Evolutionary conservation across 1,139 yeast genomes (phyloP).

Genomic region (Suhomyces wounanorum): DNA sequence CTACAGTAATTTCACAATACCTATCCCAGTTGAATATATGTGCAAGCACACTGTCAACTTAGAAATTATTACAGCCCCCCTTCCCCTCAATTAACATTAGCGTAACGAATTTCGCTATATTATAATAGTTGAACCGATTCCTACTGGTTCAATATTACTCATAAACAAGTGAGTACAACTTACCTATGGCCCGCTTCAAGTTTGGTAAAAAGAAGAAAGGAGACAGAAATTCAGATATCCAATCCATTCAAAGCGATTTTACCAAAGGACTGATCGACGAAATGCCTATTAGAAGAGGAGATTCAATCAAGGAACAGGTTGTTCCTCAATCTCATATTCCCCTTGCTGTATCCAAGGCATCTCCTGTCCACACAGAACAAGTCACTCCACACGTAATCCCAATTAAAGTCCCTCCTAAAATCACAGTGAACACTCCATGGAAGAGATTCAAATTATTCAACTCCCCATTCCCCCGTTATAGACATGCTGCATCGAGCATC

Average conservation of each 20-base stretch:
- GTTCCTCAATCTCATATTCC: background rate
- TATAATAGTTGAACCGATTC: constrained; percentile 1
- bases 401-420: constrained; percentile 4
- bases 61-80: background rate
- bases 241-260: constrained; percentile 16
- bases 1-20: background rate
- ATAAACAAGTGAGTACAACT: background rate
- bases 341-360: background rate
- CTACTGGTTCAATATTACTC: background rate
- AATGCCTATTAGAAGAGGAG: constrained; percentile 13
- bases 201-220: constrained; percentile 30
- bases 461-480: constrained; percentile 91
- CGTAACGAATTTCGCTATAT: background rate
- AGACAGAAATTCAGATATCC: constrained; percentile 11
- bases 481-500: constrained; percentile 82
- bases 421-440: constrained; percentile 62
- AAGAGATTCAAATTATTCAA: constrained; percentile 64
- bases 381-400: background rate
- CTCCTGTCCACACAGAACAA: background rate
- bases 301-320: constrained; percentile 8
- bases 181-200: constrained; percentile 31
- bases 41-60: background rate
- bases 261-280: constrained; percentile 9
- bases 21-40: constrained; percentile 5
- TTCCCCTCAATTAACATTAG: background rate